Percentiles rank a stretch among this genome's conserved stretches.
Conservation (phyloP, 75 land plant species). For the Isoetes taiwanensis region DNA sequence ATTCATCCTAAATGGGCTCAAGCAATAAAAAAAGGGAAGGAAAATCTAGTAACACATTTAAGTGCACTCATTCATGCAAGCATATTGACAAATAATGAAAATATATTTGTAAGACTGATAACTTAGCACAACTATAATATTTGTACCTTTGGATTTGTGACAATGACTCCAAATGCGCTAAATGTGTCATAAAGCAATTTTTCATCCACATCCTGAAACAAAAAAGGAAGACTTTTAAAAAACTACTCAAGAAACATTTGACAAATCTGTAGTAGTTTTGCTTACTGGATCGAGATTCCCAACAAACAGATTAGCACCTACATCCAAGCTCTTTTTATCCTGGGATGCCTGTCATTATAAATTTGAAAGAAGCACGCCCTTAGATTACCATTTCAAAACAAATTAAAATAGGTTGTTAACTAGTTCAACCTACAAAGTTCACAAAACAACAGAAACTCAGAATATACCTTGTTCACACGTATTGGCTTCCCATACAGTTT, state of each 20-base stretch:
- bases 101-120: no score
- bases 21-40: no score
- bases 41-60: no score
- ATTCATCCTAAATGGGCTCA: no score
- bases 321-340: conserved; percentile 99
- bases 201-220: conserved; percentile 91
- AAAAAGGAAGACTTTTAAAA: background rate
- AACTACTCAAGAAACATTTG: background rate
- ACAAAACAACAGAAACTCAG: background rate
- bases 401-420: no score
- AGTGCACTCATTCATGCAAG: no score
- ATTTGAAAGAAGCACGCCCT: background rate
- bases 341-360: conserved; percentile 70
- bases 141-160: conserved; percentile 89
- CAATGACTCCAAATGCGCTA: conserved; percentile 99
- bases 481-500: conserved; percentile 97
- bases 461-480: conserved; percentile 85
- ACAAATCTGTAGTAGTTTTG: background rate
- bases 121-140: no score
- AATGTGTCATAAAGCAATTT: conserved; percentile 96
- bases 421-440: background rate
- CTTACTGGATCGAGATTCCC: conserved; percentile 97
- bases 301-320: conserved; percentile 94
- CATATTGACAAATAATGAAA: no score
- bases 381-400: no score